phyloP scores from a whole-genome alignment of 108 stramenopile genomes.

The Fragilariopsis cylindrus region DNA sequence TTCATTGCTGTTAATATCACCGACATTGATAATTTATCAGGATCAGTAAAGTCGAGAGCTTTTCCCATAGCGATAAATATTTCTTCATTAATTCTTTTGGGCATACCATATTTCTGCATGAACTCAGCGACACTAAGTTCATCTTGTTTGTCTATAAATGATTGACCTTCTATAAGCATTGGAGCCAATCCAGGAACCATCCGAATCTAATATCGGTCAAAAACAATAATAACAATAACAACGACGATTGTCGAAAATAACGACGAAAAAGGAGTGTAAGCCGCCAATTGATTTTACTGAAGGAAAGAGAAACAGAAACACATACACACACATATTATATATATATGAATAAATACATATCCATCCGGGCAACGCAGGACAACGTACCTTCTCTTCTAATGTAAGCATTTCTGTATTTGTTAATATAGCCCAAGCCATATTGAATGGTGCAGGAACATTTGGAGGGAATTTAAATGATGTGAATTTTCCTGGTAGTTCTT shows the following conservation, averaged over 20 bases:
- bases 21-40: constrained; percentile 93
- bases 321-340: neutral
- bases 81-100: constrained; percentile 93
- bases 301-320: neutral
- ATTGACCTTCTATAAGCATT: constrained; percentile 87
- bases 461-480: constrained; percentile 93
- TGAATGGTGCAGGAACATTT: constrained; percentile 93
- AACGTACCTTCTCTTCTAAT: constrained; percentile 72
- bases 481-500: constrained; percentile 86
- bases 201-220: neutral
- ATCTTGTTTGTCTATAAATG: constrained; percentile 92
- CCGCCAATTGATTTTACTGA: neutral
- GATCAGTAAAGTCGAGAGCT: constrained; percentile 95
- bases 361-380: neutral
- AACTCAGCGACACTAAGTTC: constrained; percentile 88
- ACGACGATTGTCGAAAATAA: neutral
- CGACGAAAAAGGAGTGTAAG: too few relatives aligned
- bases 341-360: neutral
- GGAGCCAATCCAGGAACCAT: constrained; percentile 93
- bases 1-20: constrained; percentile 95
- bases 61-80: constrained; percentile 97
- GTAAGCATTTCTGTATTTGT: constrained; percentile 94
- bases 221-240: neutral
- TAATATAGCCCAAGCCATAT: constrained; percentile 90
- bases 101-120: constrained; percentile 95